Conservation (phyloP, 768 basidiomycete species). For the Termitomyces heimii region DNA sequence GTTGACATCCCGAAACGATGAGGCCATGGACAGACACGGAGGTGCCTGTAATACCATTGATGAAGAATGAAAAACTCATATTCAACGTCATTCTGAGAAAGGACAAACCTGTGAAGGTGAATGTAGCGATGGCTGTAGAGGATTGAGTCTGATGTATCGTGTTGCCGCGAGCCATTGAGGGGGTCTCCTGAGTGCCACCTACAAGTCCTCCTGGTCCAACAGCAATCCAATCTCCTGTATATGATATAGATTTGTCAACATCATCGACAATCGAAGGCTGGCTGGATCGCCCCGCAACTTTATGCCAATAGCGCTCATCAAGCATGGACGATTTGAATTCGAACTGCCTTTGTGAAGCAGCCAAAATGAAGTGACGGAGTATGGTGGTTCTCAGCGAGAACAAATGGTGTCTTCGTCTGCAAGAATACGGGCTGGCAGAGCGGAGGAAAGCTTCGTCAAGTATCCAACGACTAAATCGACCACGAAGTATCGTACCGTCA, state of each 20-base stretch:
- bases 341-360: background rate
- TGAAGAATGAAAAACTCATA: background rate
- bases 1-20: background rate
- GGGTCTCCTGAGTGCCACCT: background rate
- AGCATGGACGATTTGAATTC: background rate
- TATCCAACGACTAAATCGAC: no score
- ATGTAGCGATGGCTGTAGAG: background rate
- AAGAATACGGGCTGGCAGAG: no score
- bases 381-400: no score
- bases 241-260: background rate
- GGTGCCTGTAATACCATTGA: background rate
- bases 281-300: background rate
- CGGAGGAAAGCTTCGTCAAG: no score
- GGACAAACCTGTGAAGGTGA: background rate
- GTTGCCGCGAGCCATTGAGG: background rate
- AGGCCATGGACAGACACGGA: background rate
- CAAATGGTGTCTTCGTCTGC: no score
- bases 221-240: background rate
- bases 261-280: background rate
- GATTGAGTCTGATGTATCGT: background rate
- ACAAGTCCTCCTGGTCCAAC: background rate
- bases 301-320: background rate
- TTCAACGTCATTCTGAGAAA: background rate
- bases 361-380: background rate
- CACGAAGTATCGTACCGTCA: no score